Base-by-base conservation (phyloP, 2,329 filamentous ascomycete species). In the Colletotrichum sp. region DNA sequence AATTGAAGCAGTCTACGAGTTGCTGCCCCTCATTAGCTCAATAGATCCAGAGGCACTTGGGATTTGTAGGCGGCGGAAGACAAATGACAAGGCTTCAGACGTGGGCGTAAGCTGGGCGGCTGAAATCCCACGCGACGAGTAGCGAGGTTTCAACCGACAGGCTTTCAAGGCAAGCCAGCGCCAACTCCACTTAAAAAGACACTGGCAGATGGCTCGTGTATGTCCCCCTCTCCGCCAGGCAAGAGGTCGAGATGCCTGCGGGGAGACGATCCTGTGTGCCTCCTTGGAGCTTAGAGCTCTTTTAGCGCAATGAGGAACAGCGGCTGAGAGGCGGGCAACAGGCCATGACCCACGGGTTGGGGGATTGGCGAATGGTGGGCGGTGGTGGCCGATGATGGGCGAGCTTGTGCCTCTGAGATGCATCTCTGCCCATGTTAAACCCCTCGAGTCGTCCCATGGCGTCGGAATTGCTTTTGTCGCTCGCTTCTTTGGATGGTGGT, bases 221-320 rank as follows among this genome's bases (percentile, higher is more conserved):
- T 36, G 2, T 32, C 12, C 32, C 60, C 55, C 22, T 72, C 55
- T 16, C 28, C 56, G 55, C 34, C 28, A 10, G 30, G 43, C 62
- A 64, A 72, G n/a, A 72, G 72, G 72, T 52, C 61, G 61, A 73
- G 52, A 58, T 67, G 62, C 30, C 65, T 66, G 73, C 73, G 70
- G 56, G 56, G 27, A 28, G 70, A 25, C 22, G 43, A 74, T 64
- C 39, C 43, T 75, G 62, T 25, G 39, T 67, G 39, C 70, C 25
- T 48, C 15, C 52, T 69, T 52, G 28, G 55, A 75, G 27, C 32
- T 65, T 36, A 34, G 34, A 74, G 58, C 74, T 55, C 55, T 13
- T 34, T 70, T 75, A 75, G 64, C 70, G 70, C 73, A n/a, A 34
- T 52, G 27, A 27, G 39, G 27, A n/a, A 62, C 16, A n/a, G 66